A percentile compares a stretch with the other conserved stretches of the same genome.
Conservation (phyloP, 768 basidiomycete species). For the Wakefieldia striispora region DNA sequence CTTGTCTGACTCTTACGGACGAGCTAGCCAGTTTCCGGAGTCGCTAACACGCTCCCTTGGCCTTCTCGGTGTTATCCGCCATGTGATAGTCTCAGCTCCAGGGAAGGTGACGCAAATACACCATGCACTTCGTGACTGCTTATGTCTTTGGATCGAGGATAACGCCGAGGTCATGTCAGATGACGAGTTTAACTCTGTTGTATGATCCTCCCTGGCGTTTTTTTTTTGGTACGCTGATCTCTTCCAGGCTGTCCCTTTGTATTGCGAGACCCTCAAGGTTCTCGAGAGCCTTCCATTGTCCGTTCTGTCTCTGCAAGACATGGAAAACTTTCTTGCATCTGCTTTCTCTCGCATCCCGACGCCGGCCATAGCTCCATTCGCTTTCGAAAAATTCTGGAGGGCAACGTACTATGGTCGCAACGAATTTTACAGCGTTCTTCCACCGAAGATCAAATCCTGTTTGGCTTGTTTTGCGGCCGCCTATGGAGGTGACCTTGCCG, state of each 20-base stretch:
- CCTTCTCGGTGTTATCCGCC: constrained; percentile 37
- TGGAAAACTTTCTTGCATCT: constrained; percentile 48
- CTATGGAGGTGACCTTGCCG: constrained; percentile 47
- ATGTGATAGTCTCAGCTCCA: constrained; percentile 30
- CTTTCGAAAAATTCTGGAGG: constrained; percentile 61
- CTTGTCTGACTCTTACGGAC: constrained; percentile 37
- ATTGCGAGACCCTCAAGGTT: constrained; percentile 41
- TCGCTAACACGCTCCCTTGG: constrained; percentile 29
- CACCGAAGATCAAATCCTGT: constrained; percentile 41
- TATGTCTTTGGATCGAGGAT: constrained; percentile 56
- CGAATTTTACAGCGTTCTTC: constrained; percentile 38
- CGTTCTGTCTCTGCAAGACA: constrained; percentile 36
- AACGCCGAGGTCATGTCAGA: constrained; percentile 37
- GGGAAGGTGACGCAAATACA: constrained; percentile 36
- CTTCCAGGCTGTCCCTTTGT: constrained; percentile 37
- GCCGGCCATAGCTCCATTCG: constrained; percentile 48
- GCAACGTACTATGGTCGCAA: constrained; percentile 46
- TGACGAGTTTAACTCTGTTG: constrained; percentile 47
- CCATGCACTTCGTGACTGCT: constrained; percentile 34
- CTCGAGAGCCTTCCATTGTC: constrained; percentile 42
- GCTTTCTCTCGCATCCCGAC: constrained; percentile 47
- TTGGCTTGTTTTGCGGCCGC: constrained; percentile 47
- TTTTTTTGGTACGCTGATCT: background rate
- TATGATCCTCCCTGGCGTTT: constrained; percentile 28
- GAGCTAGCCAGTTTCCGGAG: constrained; percentile 21